Conservation (phyloP, 345 rosid genomes). For the Kandelia obovata region DNA sequence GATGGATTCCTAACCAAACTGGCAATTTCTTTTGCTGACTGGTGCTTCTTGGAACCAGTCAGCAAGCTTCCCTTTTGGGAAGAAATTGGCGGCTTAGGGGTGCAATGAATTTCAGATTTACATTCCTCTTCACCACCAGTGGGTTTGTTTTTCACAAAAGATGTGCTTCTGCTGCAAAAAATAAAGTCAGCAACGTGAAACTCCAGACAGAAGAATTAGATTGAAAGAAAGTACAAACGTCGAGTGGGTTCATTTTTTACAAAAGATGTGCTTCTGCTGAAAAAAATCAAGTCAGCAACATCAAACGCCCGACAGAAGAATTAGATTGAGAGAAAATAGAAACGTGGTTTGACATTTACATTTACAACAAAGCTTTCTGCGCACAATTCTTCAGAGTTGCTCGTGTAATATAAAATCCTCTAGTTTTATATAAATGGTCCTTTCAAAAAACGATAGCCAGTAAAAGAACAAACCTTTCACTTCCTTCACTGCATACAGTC, state of each 20-base stretch:
- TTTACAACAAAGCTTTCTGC: too few species aligned
- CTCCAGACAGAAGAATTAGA: too few species aligned
- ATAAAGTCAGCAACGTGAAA: conserved; percentile 10
- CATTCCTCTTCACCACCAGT: conserved; percentile 35
- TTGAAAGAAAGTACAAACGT: too few species aligned
- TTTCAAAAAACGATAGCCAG: background rate
- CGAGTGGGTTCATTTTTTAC: conserved; percentile 19
- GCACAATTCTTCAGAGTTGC: too few species aligned
- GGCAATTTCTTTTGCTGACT: conserved; percentile 58
- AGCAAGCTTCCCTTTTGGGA: conserved; percentile 25
- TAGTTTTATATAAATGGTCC: background rate
- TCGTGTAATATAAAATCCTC: background rate
- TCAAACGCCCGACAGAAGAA: background rate
- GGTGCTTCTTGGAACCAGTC: conserved; percentile 55
- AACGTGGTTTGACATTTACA: too few species aligned
- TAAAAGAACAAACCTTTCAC: conserved; percentile 40
- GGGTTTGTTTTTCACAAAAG: conserved; percentile 22
- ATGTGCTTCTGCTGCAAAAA: conserved; percentile 12
- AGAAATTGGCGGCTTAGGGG: conserved; percentile 40
- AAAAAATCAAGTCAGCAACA: conserved; percentile 13
- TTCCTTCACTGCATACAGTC: conserved; percentile 19
- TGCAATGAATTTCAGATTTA: conserved; percentile 39
- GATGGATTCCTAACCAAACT: conserved; percentile 55
- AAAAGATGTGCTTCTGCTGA: conserved; percentile 15
- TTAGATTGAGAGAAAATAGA: too few species aligned